Evolutionary conservation across 495 filamentous ascomycete genomes (phyloP).

Genomic region (Neurospora sp.): DNA sequence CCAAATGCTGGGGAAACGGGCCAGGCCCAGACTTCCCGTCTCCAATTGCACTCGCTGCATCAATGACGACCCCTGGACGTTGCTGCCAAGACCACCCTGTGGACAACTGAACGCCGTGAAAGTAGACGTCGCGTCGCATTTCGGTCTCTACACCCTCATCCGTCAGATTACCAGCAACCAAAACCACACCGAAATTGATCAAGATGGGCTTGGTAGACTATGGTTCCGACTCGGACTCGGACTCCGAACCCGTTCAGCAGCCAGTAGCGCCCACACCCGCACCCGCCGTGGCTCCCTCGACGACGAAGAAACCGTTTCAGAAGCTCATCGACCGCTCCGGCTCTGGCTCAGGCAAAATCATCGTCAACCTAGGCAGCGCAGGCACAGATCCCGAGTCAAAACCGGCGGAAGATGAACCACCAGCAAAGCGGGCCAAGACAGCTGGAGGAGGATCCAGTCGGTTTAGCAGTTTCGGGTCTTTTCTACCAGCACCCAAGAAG

Average conservation of each 20-base stretch:
- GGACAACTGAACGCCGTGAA: neutral
- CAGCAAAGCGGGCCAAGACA: slow-evolving; percentile 58
- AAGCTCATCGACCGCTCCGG: slow-evolving; percentile 71
- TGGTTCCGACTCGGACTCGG: slow-evolving; percentile 65
- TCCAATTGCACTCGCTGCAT: neutral
- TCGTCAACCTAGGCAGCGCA: slow-evolving; percentile 56
- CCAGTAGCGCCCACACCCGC: slow-evolving; percentile 10
- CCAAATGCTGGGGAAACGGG: neutral
- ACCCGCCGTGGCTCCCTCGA: slow-evolving; percentile 18
- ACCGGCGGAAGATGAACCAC: slow-evolving; percentile 44
- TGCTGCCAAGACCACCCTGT: neutral
- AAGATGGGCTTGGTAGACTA: slow-evolving; percentile 72
- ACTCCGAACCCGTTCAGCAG: slow-evolving; percentile 51
- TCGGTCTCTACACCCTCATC: neutral
- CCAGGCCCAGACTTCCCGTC: neutral
- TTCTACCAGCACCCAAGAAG: slow-evolving; percentile 80
- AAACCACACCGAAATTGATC: neutral
- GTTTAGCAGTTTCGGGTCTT: slow-evolving; percentile 71
- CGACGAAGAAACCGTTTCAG: slow-evolving; percentile 48
- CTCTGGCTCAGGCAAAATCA: slow-evolving; percentile 52
- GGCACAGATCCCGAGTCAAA: slow-evolving; percentile 21
- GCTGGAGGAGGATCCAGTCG: slow-evolving; percentile 36
- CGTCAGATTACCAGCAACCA: neutral
- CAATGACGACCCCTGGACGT: neutral
- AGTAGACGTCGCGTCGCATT: neutral